These are phyloP conservation scores for Alternaria gaisen DNA, from an alignment of 2,329 filamentous ascomycete genomes.

Conservation along the genomic window DNA sequence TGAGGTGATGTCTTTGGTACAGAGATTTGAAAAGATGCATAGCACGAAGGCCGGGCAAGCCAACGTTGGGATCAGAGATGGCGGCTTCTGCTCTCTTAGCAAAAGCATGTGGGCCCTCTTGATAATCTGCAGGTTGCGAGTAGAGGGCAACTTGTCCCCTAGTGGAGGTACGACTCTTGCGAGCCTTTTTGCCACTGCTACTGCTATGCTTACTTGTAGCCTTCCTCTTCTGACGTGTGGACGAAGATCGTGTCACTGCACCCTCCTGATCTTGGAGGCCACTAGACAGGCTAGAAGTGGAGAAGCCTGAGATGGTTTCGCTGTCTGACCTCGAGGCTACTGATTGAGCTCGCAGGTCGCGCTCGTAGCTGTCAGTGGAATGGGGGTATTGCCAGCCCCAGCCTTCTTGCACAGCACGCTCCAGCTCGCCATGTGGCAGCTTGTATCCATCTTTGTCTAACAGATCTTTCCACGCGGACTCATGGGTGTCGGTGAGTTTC, in stretches of 20 bases:
- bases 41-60: slow-evolving; percentile 78
- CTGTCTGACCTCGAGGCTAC: slow-evolving; percentile 50
- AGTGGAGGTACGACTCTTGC: slow-evolving; percentile 60
- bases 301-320: slow-evolving; percentile 42
- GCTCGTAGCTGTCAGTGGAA: slow-evolving; percentile 77
- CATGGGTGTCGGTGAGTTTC: slow-evolving; percentile 87
- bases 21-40: slow-evolving; percentile 96
- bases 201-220: slow-evolving; percentile 49
- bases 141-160: slow-evolving; percentile 55
- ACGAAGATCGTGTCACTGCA: slow-evolving; percentile 41
- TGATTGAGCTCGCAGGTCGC: slow-evolving; percentile 73
- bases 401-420: slow-evolving; percentile 85
- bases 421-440: slow-evolving; percentile 81
- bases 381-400: slow-evolving; percentile 97
- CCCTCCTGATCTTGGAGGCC: slow-evolving; percentile 38
- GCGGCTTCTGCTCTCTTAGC: slow-evolving; percentile 85
- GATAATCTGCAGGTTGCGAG: slow-evolving; percentile 60
- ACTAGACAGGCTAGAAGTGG: slow-evolving; percentile 28
- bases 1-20: slow-evolving; percentile 90
- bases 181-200: slow-evolving; percentile 62
- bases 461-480: slow-evolving; percentile 94
- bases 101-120: slow-evolving; percentile 85
- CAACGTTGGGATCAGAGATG: slow-evolving; percentile 82
- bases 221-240: slow-evolving; percentile 52
- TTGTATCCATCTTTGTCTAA: slow-evolving; percentile 84